A percentile compares a stretch with the other conserved stretches of the same genome.
Conservation (phyloP, 108 stramenopile species). For the Pseudonitzschia multiseries region DNA sequence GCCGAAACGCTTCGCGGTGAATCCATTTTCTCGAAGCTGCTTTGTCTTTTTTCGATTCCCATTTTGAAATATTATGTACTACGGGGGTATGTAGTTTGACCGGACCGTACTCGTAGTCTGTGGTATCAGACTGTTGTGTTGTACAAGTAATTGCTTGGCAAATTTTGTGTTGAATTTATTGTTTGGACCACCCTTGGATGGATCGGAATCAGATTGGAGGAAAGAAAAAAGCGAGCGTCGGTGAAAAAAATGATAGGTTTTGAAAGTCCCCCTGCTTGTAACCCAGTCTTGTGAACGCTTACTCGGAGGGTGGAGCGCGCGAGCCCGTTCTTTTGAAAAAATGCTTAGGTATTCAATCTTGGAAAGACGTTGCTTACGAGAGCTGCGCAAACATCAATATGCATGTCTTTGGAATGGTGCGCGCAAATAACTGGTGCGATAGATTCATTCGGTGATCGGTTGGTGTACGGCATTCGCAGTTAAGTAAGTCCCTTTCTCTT, state of each 20-base stretch:
- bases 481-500: too few species aligned
- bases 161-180: too few species aligned
- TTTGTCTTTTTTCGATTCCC: constrained; percentile 3
- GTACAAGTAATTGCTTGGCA: too few species aligned
- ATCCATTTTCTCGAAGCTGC: not conserved
- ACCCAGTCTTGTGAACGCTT: not conserved
- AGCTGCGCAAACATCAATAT: not conserved
- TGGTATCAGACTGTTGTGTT: too few species aligned
- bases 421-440: not conserved
- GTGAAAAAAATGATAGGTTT: not conserved
- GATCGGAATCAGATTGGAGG: not conserved
- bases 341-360: not conserved
- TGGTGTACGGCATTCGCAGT: too few species aligned
- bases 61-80: not conserved
- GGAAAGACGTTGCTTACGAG: not conserved
- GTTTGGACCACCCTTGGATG: too few species aligned
- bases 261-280: not conserved
- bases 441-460: not conserved
- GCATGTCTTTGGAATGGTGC: not conserved
- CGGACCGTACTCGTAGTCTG: too few species aligned
- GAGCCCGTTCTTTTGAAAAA: not conserved
- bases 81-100: too few species aligned
- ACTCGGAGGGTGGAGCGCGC: not conserved
- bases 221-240: not conserved
- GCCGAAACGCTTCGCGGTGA: not conserved